These are phyloP conservation scores for Tephrocybe sp. DNA, from an alignment of 768 basidiomycete genomes.

Conservation along the genomic window DNA sequence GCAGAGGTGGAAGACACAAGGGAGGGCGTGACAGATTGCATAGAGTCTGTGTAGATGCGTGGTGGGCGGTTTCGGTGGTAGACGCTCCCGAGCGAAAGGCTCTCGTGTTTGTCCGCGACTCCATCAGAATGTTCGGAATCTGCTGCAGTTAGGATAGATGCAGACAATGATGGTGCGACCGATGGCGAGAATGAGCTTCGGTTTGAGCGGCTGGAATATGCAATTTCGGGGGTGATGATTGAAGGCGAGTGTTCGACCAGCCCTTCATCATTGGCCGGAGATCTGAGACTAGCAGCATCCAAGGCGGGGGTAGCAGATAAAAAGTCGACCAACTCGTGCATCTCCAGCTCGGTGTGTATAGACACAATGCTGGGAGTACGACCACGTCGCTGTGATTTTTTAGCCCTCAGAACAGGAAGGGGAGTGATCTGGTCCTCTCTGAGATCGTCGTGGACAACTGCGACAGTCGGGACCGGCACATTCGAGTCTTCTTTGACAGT, in stretches of 20 bases:
- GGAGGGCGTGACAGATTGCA: constrained; percentile 32
- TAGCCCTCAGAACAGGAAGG: constrained; percentile 22
- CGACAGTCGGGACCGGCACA: background rate
- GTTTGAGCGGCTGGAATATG: constrained; percentile 2
- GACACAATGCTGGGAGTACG: constrained; percentile 46
- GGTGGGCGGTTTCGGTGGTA: constrained; percentile 24
- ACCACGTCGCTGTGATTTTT: constrained; percentile 24
- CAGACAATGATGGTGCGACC: constrained; percentile 13
- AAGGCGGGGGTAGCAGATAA: constrained; percentile 31
- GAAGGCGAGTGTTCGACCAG: constrained; percentile 1
- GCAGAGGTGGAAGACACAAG: constrained; percentile 43
- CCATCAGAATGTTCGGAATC: constrained; percentile 19
- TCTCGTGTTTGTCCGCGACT: constrained; percentile 8
- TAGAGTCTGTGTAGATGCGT: constrained; percentile 19
- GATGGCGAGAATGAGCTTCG: constrained; percentile 15
- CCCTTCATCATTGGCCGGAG: background rate
- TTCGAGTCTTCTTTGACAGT: background rate
- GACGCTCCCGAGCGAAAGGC: background rate
- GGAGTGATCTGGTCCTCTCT: constrained; percentile 19
- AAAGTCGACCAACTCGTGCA: constrained; percentile 50
- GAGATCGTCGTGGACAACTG: background rate
- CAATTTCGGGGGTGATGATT: constrained; percentile 1
- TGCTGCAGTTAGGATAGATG: constrained; percentile 11
- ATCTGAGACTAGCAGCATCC: constrained; percentile 1
- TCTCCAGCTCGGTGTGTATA: constrained; percentile 46